Percentiles rank a stretch among this genome's conserved stretches.
These are phyloP conservation scores for Aspergillus coremiiformis DNA, from an alignment of 495 filamentous ascomycete genomes.

Conservation along the genomic window DNA sequence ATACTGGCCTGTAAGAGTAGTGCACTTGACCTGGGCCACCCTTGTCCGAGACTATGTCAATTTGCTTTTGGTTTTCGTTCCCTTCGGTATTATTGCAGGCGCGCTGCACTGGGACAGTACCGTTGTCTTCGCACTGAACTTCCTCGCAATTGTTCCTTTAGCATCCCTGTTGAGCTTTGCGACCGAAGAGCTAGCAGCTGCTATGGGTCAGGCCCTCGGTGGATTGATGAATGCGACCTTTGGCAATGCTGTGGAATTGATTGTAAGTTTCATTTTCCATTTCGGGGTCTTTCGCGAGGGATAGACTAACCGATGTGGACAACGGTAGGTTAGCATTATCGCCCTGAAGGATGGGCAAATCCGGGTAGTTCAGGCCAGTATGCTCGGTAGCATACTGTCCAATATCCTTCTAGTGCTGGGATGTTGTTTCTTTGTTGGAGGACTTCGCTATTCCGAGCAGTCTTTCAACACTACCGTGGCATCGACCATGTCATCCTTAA, in stretches of 20 bases:
- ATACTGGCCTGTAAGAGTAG: slow-evolving; percentile 47
- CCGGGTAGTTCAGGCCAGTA: slow-evolving; percentile 92
- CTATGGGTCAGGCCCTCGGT: slow-evolving; percentile 82
- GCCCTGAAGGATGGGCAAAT: slow-evolving; percentile 80
- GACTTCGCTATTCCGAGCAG: slow-evolving; percentile 60
- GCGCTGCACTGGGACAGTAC: slow-evolving; percentile 64
- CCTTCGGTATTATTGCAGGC: slow-evolving; percentile 77
- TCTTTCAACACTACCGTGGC: slow-evolving; percentile 81
- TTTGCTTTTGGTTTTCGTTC: slow-evolving; percentile 80
- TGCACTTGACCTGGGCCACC: slow-evolving; percentile 45
- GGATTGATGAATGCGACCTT: slow-evolving; percentile 94
- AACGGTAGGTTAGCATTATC: slow-evolving; percentile 78
- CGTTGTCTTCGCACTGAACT: slow-evolving; percentile 81
- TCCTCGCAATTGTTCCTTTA: slow-evolving; percentile 90
- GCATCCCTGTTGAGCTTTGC: slow-evolving; percentile 91
- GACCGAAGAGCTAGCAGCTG: slow-evolving; percentile 81
- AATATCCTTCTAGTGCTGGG: slow-evolving; percentile 93
- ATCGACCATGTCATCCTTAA: slow-evolving; percentile 91
- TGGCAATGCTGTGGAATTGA: slow-evolving; percentile 97
- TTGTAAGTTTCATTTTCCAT: slow-evolving; percentile 51
- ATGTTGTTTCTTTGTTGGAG: slow-evolving; percentile 92
- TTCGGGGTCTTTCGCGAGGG: not conserved
- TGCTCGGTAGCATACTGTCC: slow-evolving; percentile 94
- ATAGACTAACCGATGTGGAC: slow-evolving; percentile 7
- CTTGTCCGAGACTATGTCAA: slow-evolving; percentile 74